Base-by-base conservation (phyloP, 2,329 filamentous ascomycete species). In the Paracorniculantispora psalliotae region DNA sequence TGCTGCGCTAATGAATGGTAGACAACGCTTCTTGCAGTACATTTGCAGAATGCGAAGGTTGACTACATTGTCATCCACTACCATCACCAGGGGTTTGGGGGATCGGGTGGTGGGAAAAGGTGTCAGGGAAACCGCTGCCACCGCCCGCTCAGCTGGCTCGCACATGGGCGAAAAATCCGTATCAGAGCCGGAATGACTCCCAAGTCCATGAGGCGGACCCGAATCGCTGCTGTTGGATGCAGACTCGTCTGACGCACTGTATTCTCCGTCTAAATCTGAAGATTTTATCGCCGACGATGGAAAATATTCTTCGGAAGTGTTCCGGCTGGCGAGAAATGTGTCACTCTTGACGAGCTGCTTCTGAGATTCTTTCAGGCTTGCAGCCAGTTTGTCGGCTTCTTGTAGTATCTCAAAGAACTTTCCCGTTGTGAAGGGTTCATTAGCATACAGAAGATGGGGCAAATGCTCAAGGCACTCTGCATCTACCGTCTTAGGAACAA, bases 51-150 rank as follows among this genome's bases (percentile, higher is more conserved):
- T 78, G 21, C 77, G 77, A 0, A 80, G 71, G 23, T 81, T 81
- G 57, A 80, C 75, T 2, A 73, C 57, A 48, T 80, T 81, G 61
- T 80, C 78, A 61, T 80, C 78, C 0, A 79, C 78, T 1, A 81
- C 66, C 0, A 81, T 69, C 0, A 67, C 67, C 17, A 59, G 58
- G 2, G 69, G 69, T 0, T 58, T 63, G 5, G 61, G n/a, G 7
- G 58, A 21, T 4, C 12, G 26, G 15, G 49, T 37, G 0, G 54
- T 26, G 1, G 30, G 48, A 13, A 51, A 2, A 8, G 48, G 19
- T n/a, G 33, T 5, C 2, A 25, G 48, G 12, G 33, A 23, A 12
- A n/a, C 12, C 4, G 2, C 3, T 10, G 37, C 4, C 17, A 25
- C 2, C 4, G 21, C 9, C 47, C 17, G 2, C 6, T 35, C 19